Percentiles rank a stretch among this genome's conserved stretches.
Conservation (phyloP, 495 filamentous ascomycete genomes). For the Talaromyces borbonicus region DNA sequence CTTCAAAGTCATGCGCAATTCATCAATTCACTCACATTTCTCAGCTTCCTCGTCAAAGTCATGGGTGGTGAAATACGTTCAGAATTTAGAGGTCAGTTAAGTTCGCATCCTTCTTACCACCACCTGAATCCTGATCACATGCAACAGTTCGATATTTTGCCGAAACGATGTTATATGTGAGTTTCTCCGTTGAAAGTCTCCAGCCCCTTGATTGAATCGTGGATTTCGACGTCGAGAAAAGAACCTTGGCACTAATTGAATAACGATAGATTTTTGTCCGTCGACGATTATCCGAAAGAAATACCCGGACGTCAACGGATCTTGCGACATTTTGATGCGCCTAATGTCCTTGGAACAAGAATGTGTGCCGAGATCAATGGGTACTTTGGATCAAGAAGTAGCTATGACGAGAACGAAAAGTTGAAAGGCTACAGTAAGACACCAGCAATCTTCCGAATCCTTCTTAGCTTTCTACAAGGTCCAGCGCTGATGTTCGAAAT, state of each 20-base stretch:
- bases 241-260: too few species aligned
- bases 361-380: slow-evolving; percentile 13
- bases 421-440: slow-evolving; percentile 6
- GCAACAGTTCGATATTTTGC: background rate
- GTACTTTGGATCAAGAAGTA: slow-evolving; percentile 4
- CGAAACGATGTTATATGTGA: slow-evolving; percentile 5
- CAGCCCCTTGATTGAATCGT: too few species aligned
- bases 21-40: background rate
- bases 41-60: background rate
- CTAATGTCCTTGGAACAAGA: background rate
- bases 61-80: background rate
- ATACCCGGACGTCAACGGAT: slow-evolving; percentile 11
- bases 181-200: too few species aligned
- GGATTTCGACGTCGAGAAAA: too few species aligned
- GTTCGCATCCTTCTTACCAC: background rate
- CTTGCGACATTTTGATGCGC: slow-evolving; percentile 12
- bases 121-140: background rate
- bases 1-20: too few species aligned
- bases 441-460: too few species aligned
- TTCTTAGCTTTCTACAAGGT: too few species aligned
- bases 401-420: slow-evolving; percentile 1
- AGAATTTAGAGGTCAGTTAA: background rate
- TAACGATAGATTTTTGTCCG: background rate
- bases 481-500: too few species aligned
- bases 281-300: slow-evolving; percentile 14